Conservation (phyloP, 257 asterid genomes). For the Ilex asprella region DNA sequence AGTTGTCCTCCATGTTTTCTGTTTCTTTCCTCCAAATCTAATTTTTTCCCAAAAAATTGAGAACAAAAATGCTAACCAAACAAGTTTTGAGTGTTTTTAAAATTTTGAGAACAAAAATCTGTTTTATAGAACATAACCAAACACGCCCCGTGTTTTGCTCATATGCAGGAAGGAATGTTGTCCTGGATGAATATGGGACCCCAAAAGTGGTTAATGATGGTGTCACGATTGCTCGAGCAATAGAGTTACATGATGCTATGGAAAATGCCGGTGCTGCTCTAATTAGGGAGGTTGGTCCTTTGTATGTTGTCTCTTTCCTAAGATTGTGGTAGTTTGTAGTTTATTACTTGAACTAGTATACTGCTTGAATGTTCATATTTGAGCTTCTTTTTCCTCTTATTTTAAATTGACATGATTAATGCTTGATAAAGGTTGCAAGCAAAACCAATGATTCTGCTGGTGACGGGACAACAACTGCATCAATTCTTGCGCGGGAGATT, state of each 20-base stretch:
- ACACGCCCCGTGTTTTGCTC: too few relatives aligned
- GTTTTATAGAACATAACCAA: too few relatives aligned
- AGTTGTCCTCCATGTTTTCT: too few relatives aligned
- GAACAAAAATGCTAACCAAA: too few relatives aligned
- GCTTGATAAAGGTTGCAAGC: constrained; percentile 76
- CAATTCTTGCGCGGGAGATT: constrained; percentile 93
- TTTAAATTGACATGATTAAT: constrained; percentile 8
- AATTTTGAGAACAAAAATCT: too few relatives aligned
- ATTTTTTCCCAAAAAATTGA: too few relatives aligned
- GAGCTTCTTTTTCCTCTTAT: neutral
- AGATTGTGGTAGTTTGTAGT: too few relatives aligned
- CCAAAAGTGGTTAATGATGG: constrained; percentile 25
- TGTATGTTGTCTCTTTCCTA: neutral
- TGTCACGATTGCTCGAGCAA: constrained; percentile 35
- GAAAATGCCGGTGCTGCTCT: constrained; percentile 97
- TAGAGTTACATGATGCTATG: constrained; percentile 86
- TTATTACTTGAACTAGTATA: too few relatives aligned
- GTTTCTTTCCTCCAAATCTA: too few relatives aligned
- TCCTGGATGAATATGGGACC: constrained; percentile 83
- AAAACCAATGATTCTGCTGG: constrained; percentile 99
- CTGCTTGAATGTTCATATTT: neutral
- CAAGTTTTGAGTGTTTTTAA: too few relatives aligned
- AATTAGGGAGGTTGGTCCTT: constrained; percentile 76
- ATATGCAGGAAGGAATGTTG: constrained; percentile 79
- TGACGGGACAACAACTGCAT: constrained; percentile 95